Percentiles rank a stretch among this genome's conserved stretches.
Conservation (phyloP, 306 rosid genomes). For the Quercus cerris region DNA sequence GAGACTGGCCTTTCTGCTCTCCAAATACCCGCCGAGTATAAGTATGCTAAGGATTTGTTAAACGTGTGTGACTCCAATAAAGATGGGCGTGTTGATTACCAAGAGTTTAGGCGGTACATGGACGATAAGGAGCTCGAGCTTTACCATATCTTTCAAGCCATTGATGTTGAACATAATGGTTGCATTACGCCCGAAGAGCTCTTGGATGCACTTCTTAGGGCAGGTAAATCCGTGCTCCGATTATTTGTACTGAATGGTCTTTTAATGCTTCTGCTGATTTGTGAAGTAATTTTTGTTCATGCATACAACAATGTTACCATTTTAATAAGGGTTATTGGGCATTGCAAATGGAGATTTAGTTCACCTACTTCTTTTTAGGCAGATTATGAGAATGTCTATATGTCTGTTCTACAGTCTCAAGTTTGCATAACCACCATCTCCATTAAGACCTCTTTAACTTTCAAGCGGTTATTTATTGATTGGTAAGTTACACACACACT, state of each 20-base stretch:
- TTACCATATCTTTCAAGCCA: constrained; percentile 85
- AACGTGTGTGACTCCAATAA: constrained; percentile 74
- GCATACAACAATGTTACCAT: neutral
- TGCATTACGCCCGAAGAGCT: constrained; percentile 94
- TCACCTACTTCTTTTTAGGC: neutral
- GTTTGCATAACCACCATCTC: neutral
- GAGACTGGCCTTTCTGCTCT: constrained; percentile 83
- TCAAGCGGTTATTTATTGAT: neutral
- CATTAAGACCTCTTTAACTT: neutral
- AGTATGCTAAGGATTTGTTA: constrained; percentile 78
- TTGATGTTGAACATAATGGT: constrained; percentile 89
- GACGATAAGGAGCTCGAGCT: constrained; percentile 94
- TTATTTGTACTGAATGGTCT: neutral
- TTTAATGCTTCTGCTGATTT: neutral
- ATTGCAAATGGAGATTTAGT: neutral
- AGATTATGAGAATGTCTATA: neutral
- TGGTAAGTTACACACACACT: too few relatives aligned
- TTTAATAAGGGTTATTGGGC: neutral
- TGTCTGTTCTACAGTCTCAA: neutral
- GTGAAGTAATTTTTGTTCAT: neutral
- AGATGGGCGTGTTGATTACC: constrained; percentile 75
- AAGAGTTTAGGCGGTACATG: constrained; percentile 79
- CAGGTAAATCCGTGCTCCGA: constrained; percentile 46
- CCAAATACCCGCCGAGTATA: constrained; percentile 76
- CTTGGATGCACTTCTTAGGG: constrained; percentile 86